phyloP scores from a whole-genome alignment of 768 basidiomycete genomes.

The Cubamyces lactineus region DNA sequence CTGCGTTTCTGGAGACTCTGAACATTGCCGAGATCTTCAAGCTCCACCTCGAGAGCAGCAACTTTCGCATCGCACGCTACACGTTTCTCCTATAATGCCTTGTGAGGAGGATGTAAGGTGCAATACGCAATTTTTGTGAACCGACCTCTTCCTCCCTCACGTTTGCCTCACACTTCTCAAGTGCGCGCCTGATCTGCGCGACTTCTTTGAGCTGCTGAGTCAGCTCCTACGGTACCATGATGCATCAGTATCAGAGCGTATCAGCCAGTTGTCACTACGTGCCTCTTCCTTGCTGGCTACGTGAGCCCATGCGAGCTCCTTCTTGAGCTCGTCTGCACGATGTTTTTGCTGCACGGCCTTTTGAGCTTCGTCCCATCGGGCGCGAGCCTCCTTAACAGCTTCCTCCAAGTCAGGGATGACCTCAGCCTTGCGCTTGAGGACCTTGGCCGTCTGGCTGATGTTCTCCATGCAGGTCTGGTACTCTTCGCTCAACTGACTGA shows the following conservation, averaged over 20 bases:
- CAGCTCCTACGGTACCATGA: constrained; percentile 43
- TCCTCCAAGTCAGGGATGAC: constrained; percentile 76
- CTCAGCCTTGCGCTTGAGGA: constrained; percentile 72
- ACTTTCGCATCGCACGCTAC: constrained; percentile 29
- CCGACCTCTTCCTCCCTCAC: constrained; percentile 45
- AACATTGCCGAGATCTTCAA: constrained; percentile 48
- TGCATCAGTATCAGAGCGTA: not conserved
- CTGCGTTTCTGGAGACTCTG: constrained; percentile 44
- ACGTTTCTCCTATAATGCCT: constrained; percentile 13
- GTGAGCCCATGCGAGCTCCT: constrained; percentile 87
- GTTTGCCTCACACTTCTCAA: constrained; percentile 45
- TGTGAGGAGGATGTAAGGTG: not conserved
- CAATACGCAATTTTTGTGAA: not conserved
- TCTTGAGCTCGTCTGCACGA: constrained; percentile 71
- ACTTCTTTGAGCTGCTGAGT: constrained; percentile 44
- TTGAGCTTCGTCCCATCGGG: constrained; percentile 70
- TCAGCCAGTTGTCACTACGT: constrained; percentile 28
- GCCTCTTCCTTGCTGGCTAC: constrained; percentile 72
- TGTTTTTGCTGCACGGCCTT: constrained; percentile 73
- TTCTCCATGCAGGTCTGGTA: constrained; percentile 79
- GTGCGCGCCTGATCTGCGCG: constrained; percentile 41
- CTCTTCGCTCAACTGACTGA: constrained; percentile 84
- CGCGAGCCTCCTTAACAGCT: constrained; percentile 56
- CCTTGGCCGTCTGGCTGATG: constrained; percentile 66
- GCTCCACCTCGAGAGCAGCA: constrained; percentile 42